Evolutionary conservation across 2,329 filamentous ascomycete genomes (phyloP).

Genomic region (Lecanosticta acicola): DNA sequence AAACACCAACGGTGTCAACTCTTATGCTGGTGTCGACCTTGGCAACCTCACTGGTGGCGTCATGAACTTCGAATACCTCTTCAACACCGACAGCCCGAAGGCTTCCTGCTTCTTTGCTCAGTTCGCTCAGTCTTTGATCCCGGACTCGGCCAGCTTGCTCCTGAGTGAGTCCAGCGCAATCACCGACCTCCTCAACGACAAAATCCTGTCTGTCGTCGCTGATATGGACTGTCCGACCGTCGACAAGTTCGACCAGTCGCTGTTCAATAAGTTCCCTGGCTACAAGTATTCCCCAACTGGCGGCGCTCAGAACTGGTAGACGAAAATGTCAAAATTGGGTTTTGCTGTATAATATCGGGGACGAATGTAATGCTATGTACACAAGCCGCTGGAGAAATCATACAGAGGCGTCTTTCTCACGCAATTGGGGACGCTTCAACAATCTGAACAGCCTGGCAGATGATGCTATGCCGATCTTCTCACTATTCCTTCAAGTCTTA

Average conservation of each 20-base stretch:
- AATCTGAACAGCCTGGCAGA: too few species aligned
- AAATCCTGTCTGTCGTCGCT: conserved; percentile 10
- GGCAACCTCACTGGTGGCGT: conserved; percentile 34
- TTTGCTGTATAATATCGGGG: neutral
- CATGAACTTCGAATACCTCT: conserved; percentile 11
- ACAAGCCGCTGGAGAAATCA: neutral
- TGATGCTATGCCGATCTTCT: too few species aligned
- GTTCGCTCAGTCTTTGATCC: conserved; percentile 11
- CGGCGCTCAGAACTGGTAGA: conserved; percentile 15
- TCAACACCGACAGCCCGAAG: conserved; percentile 32
- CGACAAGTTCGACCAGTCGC: conserved; percentile 13
- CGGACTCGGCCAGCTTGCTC: conserved; percentile 8
- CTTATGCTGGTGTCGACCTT: conserved; percentile 32
- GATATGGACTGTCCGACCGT: conserved; percentile 18
- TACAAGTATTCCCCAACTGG: conserved; percentile 20
- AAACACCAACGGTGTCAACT: conserved; percentile 32
- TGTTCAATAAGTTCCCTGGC: conserved; percentile 19
- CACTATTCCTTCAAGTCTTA: too few species aligned
- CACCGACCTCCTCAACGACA: conserved; percentile 16
- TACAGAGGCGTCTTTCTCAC: neutral
- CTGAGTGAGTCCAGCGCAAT: conserved; percentile 8
- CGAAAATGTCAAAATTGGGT: neutral
- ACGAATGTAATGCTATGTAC: neutral
- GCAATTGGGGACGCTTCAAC: too few species aligned
- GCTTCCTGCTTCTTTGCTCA: conserved; percentile 20